Conservation (phyloP, 2,329 filamentous ascomycete genomes). For the Aspergillus pseudotamarii region DNA sequence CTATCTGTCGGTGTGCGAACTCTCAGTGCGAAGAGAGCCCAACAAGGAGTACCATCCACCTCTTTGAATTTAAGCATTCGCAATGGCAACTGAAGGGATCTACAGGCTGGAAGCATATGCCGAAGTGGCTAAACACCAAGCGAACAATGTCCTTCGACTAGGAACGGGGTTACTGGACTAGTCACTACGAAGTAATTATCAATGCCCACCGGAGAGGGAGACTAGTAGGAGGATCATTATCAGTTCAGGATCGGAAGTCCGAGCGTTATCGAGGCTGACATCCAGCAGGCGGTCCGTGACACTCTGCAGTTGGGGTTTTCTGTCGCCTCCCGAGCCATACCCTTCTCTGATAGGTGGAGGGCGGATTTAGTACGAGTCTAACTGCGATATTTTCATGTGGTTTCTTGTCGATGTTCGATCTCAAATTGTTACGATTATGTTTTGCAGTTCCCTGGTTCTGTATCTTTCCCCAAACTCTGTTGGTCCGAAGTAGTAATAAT, state of each 20-base stretch:
- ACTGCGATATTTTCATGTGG: neutral
- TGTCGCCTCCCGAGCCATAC: slow-evolving; percentile 25
- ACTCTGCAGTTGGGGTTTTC: slow-evolving; percentile 23
- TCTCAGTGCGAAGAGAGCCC: neutral
- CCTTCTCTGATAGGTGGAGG: slow-evolving; percentile 18
- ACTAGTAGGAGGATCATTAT: slow-evolving; percentile 1
- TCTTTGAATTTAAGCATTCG: neutral
- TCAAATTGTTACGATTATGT: neutral
- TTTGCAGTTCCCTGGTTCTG: neutral
- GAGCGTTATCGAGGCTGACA: slow-evolving; percentile 24
- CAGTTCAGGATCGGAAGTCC: slow-evolving; percentile 10
- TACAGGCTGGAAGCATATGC: slow-evolving; percentile 11
- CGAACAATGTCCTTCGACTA: neutral
- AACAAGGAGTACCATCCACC: slow-evolving; percentile 1
- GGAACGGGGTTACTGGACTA: neutral
- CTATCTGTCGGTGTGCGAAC: slow-evolving; percentile 2
- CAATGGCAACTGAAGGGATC: slow-evolving; percentile 12
- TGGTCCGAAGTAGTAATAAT: neutral
- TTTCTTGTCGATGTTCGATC: neutral
- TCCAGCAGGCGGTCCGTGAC: slow-evolving; percentile 29
- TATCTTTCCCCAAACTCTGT: neutral
- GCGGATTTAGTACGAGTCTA: neutral
- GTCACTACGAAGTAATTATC: neutral
- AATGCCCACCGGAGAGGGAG: neutral
- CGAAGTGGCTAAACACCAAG: neutral